phyloP scores from a whole-genome alignment of 192 early-diverging fungal genomes.

The Coemansia aciculifera region DNA sequence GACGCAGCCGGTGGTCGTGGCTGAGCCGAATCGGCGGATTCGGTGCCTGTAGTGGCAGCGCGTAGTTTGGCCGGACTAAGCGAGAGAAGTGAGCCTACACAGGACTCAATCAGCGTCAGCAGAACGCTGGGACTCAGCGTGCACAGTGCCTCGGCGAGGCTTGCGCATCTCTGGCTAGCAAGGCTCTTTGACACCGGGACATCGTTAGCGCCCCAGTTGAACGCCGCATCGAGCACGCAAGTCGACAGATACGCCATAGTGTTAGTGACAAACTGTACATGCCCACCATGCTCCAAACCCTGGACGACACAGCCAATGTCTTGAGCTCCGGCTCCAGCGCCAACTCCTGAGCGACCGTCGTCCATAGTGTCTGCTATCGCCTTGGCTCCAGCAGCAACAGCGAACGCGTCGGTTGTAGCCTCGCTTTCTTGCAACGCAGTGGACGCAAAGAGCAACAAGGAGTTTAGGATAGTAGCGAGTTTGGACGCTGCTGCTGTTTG shows the following conservation, averaged over 20 bases:
- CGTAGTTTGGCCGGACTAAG: slow-evolving; percentile 15
- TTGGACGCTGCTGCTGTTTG: slow-evolving; percentile 12
- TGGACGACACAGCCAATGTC: not conserved
- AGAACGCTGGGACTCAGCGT: slow-evolving; percentile 31
- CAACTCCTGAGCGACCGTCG: not conserved
- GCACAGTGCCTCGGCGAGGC: slow-evolving; percentile 27
- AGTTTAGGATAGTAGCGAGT: slow-evolving; percentile 34
- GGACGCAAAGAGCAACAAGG: slow-evolving; percentile 42
- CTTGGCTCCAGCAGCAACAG: slow-evolving; percentile 31
- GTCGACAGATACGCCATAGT: slow-evolving; percentile 31
- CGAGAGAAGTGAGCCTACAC: slow-evolving; percentile 14
- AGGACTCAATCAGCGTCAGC: slow-evolving; percentile 20
- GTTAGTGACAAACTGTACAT: slow-evolving; percentile 50
- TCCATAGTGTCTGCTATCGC: slow-evolving; percentile 3
- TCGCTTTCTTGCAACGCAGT: slow-evolving; percentile 47
- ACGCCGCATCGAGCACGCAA: slow-evolving; percentile 25
- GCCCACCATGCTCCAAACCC: slow-evolving; percentile 9
- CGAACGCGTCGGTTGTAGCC: slow-evolving; percentile 48
- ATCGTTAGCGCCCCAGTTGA: slow-evolving; percentile 16
- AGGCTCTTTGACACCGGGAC: no score
- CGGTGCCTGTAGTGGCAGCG: not conserved
- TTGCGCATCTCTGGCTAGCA: slow-evolving; percentile 8
- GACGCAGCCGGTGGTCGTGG: not conserved
- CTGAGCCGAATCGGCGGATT: not conserved
- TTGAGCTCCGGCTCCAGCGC: not conserved